Base-by-base conservation (phyloP, 2,329 filamentous ascomycete species). In the Nemania abortiva region DNA sequence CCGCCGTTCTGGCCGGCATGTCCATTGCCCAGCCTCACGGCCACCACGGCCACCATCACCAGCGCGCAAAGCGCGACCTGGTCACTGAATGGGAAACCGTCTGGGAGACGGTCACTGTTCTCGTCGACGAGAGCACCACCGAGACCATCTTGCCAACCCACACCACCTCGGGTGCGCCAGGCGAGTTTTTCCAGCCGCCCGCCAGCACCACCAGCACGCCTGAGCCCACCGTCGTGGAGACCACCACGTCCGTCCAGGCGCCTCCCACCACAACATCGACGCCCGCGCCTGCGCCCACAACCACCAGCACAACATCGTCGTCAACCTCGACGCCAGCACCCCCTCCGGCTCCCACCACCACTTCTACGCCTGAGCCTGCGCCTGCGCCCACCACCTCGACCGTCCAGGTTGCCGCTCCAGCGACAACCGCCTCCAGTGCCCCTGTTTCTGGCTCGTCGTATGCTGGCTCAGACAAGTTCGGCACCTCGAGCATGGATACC, bases 101-200 rank as follows among this genome's bases (percentile, higher is more conserved):
- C 74, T 87, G 84, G 81, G 84, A 87, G 73, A 86, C 84, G 6
- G 82, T 85, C 73, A 83, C 82, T 2, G 83, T 88, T 69, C 84
- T 85, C 67, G 76, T 88, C 63, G 86, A 87, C 73, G 80, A 81
- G 42, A 83, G 81, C 71, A 81, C 83, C 73, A 88, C 86, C 63
- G 70, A 82, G 76, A 83, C 79, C 73, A 74, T 87, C 76, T 78
- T 77, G 27, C 81, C 82, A 13, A 62, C 72, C 6, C 37, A 27
- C 2, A 59, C 66, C 20, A 53, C 15, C 61, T 45, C 63, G n/a
- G 67, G 64, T 22, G 68, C 68, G 27, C 72, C 74, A 1, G 80
- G 73, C 70, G 73, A 80, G 71, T 82, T 82, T 75, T 77, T 78
- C 70, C 76, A 82, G 74, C 70, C 76, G 68, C 72, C 75, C 50